These are phyloP conservation scores for Taphrina populina DNA, from an alignment of 1,139 yeast species.

Conservation along the genomic window DNA sequence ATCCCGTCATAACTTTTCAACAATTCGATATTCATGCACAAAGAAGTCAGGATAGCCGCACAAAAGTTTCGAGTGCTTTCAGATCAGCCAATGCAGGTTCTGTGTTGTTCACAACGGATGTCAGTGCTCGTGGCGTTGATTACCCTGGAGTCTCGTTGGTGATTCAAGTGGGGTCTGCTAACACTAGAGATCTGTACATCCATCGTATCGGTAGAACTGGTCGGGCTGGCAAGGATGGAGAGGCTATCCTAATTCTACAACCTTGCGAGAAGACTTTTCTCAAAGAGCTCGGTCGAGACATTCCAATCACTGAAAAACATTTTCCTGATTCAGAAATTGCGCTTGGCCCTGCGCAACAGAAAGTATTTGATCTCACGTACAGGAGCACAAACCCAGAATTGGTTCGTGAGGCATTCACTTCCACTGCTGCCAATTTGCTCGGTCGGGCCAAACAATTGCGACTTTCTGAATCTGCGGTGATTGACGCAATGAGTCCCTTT, in stretches of 20 bases:
- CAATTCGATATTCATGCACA: slow-evolving; percentile 66
- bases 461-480: not conserved
- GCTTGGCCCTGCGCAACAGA: slow-evolving; percentile 9
- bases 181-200: slow-evolving; percentile 51
- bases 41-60: slow-evolving; percentile 67
- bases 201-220: slow-evolving; percentile 97
- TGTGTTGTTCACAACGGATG: slow-evolving; percentile 57
- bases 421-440: not conserved
- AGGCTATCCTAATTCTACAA: slow-evolving; percentile 66
- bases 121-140: slow-evolving; percentile 92
- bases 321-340: slow-evolving; percentile 26
- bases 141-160: slow-evolving; percentile 91
- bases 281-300: not conserved
- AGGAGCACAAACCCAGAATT: not conserved
- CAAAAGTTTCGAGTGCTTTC: slow-evolving; percentile 67
- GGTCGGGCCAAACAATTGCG: slow-evolving; percentile 2
- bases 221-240: slow-evolving; percentile 81
- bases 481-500: not conserved
- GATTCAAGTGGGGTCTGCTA: slow-evolving; percentile 58
- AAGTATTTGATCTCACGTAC: slow-evolving; percentile 3
- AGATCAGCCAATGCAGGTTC: slow-evolving; percentile 52
- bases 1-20: slow-evolving; percentile 55
- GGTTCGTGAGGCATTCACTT: slow-evolving; percentile 8
- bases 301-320: slow-evolving; percentile 21
- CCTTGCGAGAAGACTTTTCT: slow-evolving; percentile 42